Base-by-base conservation (phyloP, 495 filamentous ascomycete genomes). In the Penicillium macrosclerotiorum region DNA sequence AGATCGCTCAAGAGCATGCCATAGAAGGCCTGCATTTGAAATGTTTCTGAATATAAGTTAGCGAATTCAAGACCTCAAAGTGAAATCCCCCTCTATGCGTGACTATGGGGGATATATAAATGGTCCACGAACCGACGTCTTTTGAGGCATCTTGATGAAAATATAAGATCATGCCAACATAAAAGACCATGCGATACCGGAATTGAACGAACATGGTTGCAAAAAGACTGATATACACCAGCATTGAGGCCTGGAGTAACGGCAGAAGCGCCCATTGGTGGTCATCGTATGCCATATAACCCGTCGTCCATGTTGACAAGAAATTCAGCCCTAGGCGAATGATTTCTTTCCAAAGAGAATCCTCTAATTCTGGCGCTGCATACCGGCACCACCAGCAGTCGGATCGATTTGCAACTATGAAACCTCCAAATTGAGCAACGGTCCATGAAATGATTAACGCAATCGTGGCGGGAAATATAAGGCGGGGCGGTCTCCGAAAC, bases 231-330 rank as follows among this genome's bases (percentile, higher is more conserved):
- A 76, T 65, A 46, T 83, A 87, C 4, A 85, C 73, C 49, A 80
- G 53, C 76, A 85, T 82, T 9, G 78, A 80, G 1, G 79, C 77
- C 55, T 75, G 69, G 12, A 87, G 62, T 35, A 87, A 55, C 1
- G 79, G 82, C 22, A 82, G 59, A 29, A 87, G 57, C 3, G 83
- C 82, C 83, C 83, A 87, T 53, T 85, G 81, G 33, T 85, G 80
- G 18, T 75, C 76, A 57, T 85, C 83, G 49, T 84, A 87, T 8
- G 67, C 63, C 62, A 81, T 83, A 53, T 67, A 73, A 2, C 73
- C 73, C n/a, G 63, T 73, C 16, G 78, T 78, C 83, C 83, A 86
- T 1, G 74, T 79, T 8, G 65, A 71, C n/a, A 80, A 59, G 42
- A 81, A 70, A 47, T 74, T 78, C 45, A 65, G 55, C 34, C 77